Evolutionary conservation across 371 early-diverging fungal species (phyloP).

Genomic region (Chytridiales sp.): DNA sequence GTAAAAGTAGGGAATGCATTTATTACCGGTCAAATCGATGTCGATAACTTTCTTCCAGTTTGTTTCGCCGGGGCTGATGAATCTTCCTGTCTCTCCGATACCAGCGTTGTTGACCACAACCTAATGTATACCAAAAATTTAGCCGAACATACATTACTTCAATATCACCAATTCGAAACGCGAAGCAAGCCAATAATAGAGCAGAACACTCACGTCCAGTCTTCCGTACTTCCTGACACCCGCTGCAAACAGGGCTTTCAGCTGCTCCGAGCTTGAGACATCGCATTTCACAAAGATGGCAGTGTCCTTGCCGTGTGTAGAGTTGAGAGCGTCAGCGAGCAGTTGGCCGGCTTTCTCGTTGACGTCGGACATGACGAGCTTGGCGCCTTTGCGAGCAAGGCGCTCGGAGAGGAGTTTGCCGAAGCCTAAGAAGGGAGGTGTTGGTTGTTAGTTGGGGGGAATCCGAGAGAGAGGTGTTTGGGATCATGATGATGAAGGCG

Average conservation of each 20-base stretch:
- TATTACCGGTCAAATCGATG: constrained; percentile 60
- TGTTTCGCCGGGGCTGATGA: constrained; percentile 28
- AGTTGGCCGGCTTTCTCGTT: constrained; percentile 44
- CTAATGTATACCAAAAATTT: constrained; percentile 11
- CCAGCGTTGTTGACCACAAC: constrained; percentile 69
- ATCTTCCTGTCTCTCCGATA: constrained; percentile 39
- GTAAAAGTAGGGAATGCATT: not conserved
- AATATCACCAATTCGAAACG: not conserved
- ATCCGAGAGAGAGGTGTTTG: not conserved
- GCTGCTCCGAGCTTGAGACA: constrained; percentile 55
- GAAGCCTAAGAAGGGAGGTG: constrained; percentile 41
- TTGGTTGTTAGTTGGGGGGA: not conserved
- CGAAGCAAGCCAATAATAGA: not conserved
- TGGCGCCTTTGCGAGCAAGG: constrained; percentile 48
- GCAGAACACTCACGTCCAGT: constrained; percentile 55
- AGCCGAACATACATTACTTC: no score
- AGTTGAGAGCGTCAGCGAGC: constrained; percentile 43
- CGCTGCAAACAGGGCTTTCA: constrained; percentile 47
- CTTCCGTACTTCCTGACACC: constrained; percentile 57
- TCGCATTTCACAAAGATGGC: constrained; percentile 53
- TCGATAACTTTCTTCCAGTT: constrained; percentile 57
- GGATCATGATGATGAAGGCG: not conserved
- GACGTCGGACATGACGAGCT: constrained; percentile 65
- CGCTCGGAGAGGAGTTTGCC: constrained; percentile 55
- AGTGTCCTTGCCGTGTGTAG: constrained; percentile 30